Percentiles rank a stretch among this genome's conserved stretches.
phyloP scores from a whole-genome alignment of 306 rosid genomes.

The Malus orientalis region DNA sequence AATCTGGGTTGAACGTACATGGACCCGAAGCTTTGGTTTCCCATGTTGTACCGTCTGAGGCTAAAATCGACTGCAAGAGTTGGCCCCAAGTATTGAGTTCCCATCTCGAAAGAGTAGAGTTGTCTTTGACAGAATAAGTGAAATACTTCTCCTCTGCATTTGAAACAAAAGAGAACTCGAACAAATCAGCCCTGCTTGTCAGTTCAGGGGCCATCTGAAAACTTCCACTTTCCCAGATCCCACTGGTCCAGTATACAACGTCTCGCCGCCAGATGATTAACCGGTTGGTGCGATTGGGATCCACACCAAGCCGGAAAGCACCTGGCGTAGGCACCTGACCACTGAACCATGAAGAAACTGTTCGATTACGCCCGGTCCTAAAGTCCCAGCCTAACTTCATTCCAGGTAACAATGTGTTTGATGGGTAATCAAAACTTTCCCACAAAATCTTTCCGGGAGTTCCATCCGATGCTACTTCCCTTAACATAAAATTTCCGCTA shows the following conservation, averaged over 20 bases:
- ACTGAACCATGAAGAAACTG: constrained; percentile 17
- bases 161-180: constrained; percentile 14
- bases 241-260: background rate
- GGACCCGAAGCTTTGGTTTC: constrained; percentile 5
- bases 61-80: constrained; percentile 8
- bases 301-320: constrained; percentile 4
- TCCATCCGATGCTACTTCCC: background rate
- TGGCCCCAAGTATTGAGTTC: constrained; percentile 25
- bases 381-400: constrained; percentile 19
- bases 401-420: constrained; percentile 19
- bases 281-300: background rate
- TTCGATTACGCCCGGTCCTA: background rate
- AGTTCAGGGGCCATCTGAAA: constrained; percentile 12
- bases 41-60: constrained; percentile 5
- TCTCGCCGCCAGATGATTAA: constrained; percentile 13
- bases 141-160: constrained; percentile 19
- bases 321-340: constrained; percentile 1
- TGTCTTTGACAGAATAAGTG: constrained; percentile 1
- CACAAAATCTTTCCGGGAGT: background rate
- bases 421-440: constrained; percentile 20
- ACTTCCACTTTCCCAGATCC: constrained; percentile 15
- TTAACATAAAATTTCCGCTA: constrained; percentile 11
- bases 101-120: constrained; percentile 16
- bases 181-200: background rate
- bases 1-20: background rate